Evolutionary conservation across 768 basidiomycete genomes (phyloP), one percentile per base, ranked within the genome.

Genomic region (Boletales sp.): DNA sequence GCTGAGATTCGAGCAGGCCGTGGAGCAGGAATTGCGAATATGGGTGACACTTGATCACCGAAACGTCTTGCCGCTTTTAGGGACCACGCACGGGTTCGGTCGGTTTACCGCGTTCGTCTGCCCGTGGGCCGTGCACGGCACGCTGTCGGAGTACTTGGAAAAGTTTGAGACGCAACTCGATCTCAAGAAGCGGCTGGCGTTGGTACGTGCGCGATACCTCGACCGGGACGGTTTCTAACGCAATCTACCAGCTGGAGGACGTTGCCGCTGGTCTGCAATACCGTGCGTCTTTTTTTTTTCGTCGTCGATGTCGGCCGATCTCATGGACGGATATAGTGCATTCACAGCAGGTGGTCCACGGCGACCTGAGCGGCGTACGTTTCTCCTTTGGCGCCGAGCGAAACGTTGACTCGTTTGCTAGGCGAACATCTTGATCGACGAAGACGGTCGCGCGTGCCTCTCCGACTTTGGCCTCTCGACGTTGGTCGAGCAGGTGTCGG

Each of bases 311-410:
- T 12, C 21, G 12, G 8, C 25, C 18, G 7, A 38, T 40, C 30
- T 53, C 11, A 28, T 32, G 18, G 18, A 53, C 43, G 18, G 35
- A 38, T n/a, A 28, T 46, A 67, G 59, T 65, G 44, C 59, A 60
- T 39, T 34, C 56, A 13, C 41, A 51, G 64, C 25, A 51, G n/a
- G 14, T 62, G 19, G 59, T 72, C 19, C 74, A 76, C 28, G 73
- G 74, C 4, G 74, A 76, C 41, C 42, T 76, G 15, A 73, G 73
- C 51, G 66, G 71, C 9, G 74, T 56, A 43, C 4, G 58, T 65
- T n/a, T n/a, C 13, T 11, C 0, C 15, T 31, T 28, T 19, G n/a
- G 13, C 32, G 31, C 43, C 11, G 7, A 11, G 8, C 36, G 4
- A 28, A 31, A 32, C 10, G 7, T 41, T 62, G 13, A 59, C 46